Percentiles rank a stretch among this genome's conserved stretches.
Evolutionary conservation across 331 rosid species (phyloP).

Genomic region (Cydonia oblonga): DNA sequence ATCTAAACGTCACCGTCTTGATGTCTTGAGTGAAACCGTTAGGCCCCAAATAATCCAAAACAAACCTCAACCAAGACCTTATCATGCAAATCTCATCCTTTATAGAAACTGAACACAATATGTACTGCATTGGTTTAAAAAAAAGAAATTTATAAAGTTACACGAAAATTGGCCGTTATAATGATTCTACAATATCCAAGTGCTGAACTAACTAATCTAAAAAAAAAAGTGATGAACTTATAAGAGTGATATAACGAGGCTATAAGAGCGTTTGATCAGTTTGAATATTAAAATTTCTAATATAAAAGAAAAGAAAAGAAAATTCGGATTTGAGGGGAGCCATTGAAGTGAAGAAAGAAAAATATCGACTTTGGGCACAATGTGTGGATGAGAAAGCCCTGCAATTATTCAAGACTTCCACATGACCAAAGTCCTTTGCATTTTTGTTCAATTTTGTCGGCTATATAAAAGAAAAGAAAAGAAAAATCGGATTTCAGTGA

Average conservation of each 20-base stretch:
- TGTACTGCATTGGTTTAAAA: background rate
- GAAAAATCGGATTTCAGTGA: background rate
- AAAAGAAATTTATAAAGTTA: too few relatives aligned
- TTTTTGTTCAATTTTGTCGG: background rate
- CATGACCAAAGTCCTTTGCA: background rate
- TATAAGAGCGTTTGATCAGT: too few relatives aligned
- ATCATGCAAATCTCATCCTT: background rate
- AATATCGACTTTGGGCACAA: background rate
- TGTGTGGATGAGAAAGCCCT: background rate
- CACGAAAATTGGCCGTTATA: background rate
- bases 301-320: too few relatives aligned
- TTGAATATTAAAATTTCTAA: too few relatives aligned
- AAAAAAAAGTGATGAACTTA: too few relatives aligned
- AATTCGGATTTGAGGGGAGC: background rate
- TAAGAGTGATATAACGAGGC: background rate
- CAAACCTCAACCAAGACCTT: background rate
- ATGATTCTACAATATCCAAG: too few relatives aligned
- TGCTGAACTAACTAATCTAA: too few relatives aligned
- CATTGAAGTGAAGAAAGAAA: background rate
- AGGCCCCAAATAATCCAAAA: background rate
- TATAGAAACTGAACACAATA: background rate
- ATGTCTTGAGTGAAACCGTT: background rate
- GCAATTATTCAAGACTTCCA: too few relatives aligned
- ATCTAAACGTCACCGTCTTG: conserved; percentile 20
- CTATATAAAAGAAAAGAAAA: background rate